Conservation (phyloP, 805 yeast species). For the Torulaspora microellipsoides region DNA sequence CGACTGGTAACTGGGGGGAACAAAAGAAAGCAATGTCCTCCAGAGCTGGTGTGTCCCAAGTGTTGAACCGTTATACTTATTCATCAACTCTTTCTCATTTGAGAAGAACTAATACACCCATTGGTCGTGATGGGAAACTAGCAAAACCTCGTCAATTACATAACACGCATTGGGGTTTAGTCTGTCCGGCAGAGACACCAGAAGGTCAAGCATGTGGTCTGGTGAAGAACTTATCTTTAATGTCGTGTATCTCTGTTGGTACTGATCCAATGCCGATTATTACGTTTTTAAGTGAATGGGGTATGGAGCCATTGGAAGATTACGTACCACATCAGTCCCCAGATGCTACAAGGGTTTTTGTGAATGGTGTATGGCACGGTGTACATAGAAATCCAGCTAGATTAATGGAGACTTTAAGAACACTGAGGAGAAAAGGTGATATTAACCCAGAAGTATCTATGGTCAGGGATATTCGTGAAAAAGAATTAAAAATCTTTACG, state of each 20-base stretch:
- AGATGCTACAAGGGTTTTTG: conserved; percentile 89
- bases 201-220: conserved; percentile 99
- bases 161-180: conserved; percentile 99
- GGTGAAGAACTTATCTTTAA: conserved; percentile 90
- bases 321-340: conserved; percentile 90
- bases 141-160: conserved; percentile 99
- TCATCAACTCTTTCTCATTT: conserved; percentile 98
- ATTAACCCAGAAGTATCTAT: conserved; percentile 94
- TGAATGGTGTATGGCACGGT: conserved; percentile 99
- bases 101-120: conserved; percentile 98
- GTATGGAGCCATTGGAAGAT: conserved; percentile 96
- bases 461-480: conserved; percentile 94
- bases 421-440: conserved; percentile 90
- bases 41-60: conserved; percentile 99
- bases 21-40: conserved; percentile 99
- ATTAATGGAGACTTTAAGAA: conserved; percentile 84
- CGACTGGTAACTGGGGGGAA: conserved; percentile 99
- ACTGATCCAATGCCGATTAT: conserved; percentile 93
- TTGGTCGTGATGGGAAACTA: conserved; percentile 98
- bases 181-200: conserved; percentile 99
- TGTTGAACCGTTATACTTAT: conserved; percentile 93
- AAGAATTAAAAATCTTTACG: conserved; percentile 91
- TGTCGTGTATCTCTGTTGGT: conserved; percentile 98
- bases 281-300: conserved; percentile 96
- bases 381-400: conserved; percentile 95